These are phyloP conservation scores for Albophoma yamanashiensis DNA, from an alignment of 2,329 filamentous ascomycete species.

Conservation along the genomic window DNA sequence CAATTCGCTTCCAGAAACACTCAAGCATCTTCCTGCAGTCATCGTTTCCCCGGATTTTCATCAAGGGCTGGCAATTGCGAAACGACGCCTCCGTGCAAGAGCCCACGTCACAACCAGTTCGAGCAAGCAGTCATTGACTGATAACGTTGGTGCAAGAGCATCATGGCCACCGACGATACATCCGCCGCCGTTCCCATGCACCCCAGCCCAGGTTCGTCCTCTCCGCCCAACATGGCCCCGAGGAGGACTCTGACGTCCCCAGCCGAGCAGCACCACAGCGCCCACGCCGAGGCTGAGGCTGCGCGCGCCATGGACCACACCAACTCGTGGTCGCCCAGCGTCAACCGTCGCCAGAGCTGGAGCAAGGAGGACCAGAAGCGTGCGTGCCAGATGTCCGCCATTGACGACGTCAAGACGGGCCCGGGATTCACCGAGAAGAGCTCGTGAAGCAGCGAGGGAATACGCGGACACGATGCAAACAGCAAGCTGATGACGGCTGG, in stretches of 20 bases:
- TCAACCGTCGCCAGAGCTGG: conserved; percentile 40
- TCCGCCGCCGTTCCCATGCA: background rate
- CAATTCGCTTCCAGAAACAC: background rate
- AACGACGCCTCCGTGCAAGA: background rate
- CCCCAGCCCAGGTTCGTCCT: background rate
- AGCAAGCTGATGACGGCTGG: background rate
- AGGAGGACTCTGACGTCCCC: background rate
- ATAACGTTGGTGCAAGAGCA: background rate
- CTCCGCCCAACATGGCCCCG: background rate
- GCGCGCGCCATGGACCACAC: conserved; percentile 22
- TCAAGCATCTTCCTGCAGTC: background rate
- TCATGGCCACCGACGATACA: background rate
- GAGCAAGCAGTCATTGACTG: background rate
- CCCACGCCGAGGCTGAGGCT: conserved; percentile 11
- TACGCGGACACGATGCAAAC: background rate
- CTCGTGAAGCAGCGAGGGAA: background rate
- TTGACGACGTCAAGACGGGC: conserved; percentile 22
- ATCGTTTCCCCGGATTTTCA: background rate
- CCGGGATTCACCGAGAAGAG: conserved; percentile 31
- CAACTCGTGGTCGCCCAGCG: conserved; percentile 33
- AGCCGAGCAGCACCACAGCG: background rate
- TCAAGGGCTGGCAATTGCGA: background rate
- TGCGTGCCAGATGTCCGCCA: conserved; percentile 34
- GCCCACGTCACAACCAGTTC: background rate
- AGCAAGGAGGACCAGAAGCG: conserved; percentile 43